Base-by-base conservation (phyloP, 768 basidiomycete genomes). In the Pilatotrama ljubarskyi region DNA sequence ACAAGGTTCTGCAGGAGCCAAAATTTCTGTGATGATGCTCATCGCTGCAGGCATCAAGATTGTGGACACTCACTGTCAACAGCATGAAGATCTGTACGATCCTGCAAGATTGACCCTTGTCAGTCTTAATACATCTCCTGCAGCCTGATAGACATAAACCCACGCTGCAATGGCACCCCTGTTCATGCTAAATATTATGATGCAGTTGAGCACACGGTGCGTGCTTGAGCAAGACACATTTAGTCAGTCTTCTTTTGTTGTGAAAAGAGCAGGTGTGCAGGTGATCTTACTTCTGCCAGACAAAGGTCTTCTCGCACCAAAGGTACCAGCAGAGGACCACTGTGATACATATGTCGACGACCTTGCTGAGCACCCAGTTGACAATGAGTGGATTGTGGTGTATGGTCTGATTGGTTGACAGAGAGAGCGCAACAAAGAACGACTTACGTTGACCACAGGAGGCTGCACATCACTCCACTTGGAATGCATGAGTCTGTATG, bases 311-410 rank as follows among this genome's bases (percentile, higher is more conserved):
- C 47, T 57, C 55, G 18, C 47, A 41, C 55, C 55, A 57, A 2
- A 57, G 47, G 14, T 57, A 57, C 55, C 55, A 57, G 55, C 55
- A 57, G 2, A 57, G 55, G 18, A 57, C 55, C 24, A 38, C 40
- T 5, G 55, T 49, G 47, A 57, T 57, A 1, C 37, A 38, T 1
- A 49, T 25, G 47, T 57, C 55, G 7, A 57, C 55, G 26, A 57
- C 38, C 26, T 49, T 25, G 13, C 55, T 47, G 4, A 40, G 22
- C 14, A 42, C n/a, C 55, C 55, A 57, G 38, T 57, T 57, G 2
- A 47, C 55, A n/a, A 57, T 38, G 26, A 40, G 37, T 13, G 55
- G 47, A 42, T 37, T 35, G 44, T 55, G 14, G 15, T 5, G 14
- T 2, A 32, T 18, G 17, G 17, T 35, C 17, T n/a, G n/a, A 10